These are phyloP conservation scores for Asterophora lycoperdoides DNA, from an alignment of 768 basidiomycete genomes.

Conservation along the genomic window DNA sequence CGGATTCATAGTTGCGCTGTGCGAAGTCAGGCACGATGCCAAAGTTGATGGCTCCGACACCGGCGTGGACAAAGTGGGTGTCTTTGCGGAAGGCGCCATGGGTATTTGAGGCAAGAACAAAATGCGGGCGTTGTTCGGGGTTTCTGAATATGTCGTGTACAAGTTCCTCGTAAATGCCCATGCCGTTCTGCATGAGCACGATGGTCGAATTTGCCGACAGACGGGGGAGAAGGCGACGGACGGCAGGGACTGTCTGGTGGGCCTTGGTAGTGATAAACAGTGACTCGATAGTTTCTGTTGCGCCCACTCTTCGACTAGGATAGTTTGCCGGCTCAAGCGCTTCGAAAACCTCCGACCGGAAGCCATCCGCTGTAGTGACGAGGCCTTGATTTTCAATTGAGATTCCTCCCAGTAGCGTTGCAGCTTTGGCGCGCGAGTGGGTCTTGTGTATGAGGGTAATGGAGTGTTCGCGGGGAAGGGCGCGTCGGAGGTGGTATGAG, in stretches of 20 bases:
- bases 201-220: slow-evolving; percentile 70
- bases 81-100: slow-evolving; percentile 69
- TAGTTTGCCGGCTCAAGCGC: background rate
- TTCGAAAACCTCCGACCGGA: slow-evolving; percentile 46
- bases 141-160: slow-evolving; percentile 67
- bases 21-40: slow-evolving; percentile 70
- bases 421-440: slow-evolving; percentile 31
- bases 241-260: slow-evolving; percentile 51
- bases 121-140: slow-evolving; percentile 69
- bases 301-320: slow-evolving; percentile 6
- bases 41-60: slow-evolving; percentile 68
- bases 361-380: slow-evolving; percentile 37
- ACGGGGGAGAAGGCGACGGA: slow-evolving; percentile 58
- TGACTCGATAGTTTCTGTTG: slow-evolving; percentile 52
- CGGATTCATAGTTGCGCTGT: slow-evolving; percentile 61
- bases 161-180: slow-evolving; percentile 86
- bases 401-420: slow-evolving; percentile 35
- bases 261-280: slow-evolving; percentile 85
- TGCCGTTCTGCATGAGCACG: slow-evolving; percentile 91
- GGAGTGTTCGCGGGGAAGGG: slow-evolving; percentile 45
- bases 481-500: slow-evolving; percentile 70
- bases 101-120: slow-evolving; percentile 78
- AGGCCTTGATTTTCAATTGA: slow-evolving; percentile 49
- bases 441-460: slow-evolving; percentile 71
- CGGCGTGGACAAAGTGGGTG: slow-evolving; percentile 63